A percentile compares a stretch with the other conserved stretches of the same genome.
phyloP scores from a whole-genome alignment of 768 basidiomycete genomes.

The Amanita subjunquillea region DNA sequence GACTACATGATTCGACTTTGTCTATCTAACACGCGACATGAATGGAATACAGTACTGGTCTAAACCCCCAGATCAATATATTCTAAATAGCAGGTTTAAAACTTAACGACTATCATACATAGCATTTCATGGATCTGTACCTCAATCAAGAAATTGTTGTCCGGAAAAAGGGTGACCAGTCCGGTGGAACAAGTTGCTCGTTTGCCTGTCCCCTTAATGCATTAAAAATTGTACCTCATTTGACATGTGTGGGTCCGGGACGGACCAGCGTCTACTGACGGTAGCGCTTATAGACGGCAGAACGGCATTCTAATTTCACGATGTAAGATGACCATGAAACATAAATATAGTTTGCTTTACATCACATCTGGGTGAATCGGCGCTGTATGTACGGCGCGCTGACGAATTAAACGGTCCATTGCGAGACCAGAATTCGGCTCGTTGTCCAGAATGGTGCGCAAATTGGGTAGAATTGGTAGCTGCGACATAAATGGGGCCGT shows the following conservation, averaged over 20 bases:
- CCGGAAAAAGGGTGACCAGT: not conserved
- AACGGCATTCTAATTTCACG: not conserved
- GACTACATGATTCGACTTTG: not conserved
- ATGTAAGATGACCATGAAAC: not conserved
- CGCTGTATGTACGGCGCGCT: not conserved
- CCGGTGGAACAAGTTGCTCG: too few relatives aligned
- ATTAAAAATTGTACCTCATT: conserved; percentile 2
- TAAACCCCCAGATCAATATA: not conserved
- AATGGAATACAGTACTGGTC: not conserved
- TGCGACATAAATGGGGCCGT: not conserved
- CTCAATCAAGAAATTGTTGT: not conserved
- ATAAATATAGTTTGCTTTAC: not conserved
- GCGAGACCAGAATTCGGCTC: conserved; percentile 2
- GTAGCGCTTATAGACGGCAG: conserved; percentile 4
- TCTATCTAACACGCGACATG: not conserved
- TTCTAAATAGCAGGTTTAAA: not conserved
- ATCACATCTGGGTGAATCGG: conserved; percentile 2
- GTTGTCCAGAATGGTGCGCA: not conserved
- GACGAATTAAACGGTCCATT: not conserved
- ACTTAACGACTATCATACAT: not conserved
- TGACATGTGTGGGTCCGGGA: not conserved
- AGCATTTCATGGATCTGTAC: not conserved
- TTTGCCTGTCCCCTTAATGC: not conserved
- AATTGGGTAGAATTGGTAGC: not conserved
- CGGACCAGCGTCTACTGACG: conserved; percentile 5